Conservation (phyloP, 129 eudicot species). For the Deinandra increscens region DNA sequence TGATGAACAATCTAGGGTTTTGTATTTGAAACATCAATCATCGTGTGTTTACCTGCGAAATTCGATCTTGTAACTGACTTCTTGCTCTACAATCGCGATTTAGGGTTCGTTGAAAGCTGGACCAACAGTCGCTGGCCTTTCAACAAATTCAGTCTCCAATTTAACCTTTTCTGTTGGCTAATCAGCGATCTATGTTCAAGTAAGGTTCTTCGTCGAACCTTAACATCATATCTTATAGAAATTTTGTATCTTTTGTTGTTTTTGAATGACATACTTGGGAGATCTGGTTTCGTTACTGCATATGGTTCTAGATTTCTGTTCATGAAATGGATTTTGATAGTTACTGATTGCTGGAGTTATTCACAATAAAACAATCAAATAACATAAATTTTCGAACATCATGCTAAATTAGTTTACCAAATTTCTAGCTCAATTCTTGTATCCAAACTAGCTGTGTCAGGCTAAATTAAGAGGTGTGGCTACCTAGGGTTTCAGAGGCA, state of each 20-base stretch:
- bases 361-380: too few relatives aligned
- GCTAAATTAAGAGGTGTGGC: neutral
- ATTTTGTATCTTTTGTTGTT: neutral
- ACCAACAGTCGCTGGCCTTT: conserved; percentile 3
- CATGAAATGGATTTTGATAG: neutral
- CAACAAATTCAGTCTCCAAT: conserved; percentile 13
- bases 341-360: neutral
- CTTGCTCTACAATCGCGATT: conserved; percentile 14
- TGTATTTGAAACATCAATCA: too few relatives aligned
- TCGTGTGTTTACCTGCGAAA: neutral
- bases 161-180: conserved; percentile 20
- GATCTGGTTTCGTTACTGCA: too few relatives aligned
- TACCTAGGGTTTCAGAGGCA: neutral
- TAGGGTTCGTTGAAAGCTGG: conserved; percentile 28
- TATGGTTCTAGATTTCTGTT: neutral
- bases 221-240: neutral
- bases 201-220: conserved; percentile 32
- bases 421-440: neutral
- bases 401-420: neutral
- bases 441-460: neutral
- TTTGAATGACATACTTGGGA: neutral
- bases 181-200: conserved; percentile 69
- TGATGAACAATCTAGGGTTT: too few relatives aligned
- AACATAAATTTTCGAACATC: neutral
- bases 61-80: conserved; percentile 5